Conservation (phyloP, 2,329 filamentous ascomycete genomes). For the Sarocladium brachiariae region DNA sequence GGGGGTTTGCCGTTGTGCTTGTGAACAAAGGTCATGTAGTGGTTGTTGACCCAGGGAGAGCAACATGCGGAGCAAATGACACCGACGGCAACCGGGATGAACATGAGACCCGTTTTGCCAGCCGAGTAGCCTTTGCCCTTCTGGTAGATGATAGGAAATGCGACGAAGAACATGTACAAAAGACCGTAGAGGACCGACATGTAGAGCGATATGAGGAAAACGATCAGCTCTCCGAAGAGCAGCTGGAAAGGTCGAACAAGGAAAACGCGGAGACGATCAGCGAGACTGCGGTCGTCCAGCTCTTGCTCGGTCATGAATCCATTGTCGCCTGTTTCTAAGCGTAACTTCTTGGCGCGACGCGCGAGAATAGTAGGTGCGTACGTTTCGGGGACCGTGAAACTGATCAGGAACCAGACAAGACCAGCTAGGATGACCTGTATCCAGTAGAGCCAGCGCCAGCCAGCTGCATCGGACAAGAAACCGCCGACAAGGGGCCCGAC, state of each 20-base stretch:
- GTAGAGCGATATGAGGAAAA: constrained; percentile 76
- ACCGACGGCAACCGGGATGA: constrained; percentile 74
- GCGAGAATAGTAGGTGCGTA: constrained; percentile 75
- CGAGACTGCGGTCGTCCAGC: constrained; percentile 62
- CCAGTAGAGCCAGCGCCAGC: constrained; percentile 85
- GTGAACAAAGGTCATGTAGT: constrained; percentile 60
- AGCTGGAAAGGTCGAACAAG: constrained; percentile 79
- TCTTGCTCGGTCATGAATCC: constrained; percentile 75
- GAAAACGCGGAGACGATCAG: constrained; percentile 65
- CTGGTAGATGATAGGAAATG: constrained; percentile 65
- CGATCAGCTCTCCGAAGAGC: constrained; percentile 76
- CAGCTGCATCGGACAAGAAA: constrained; percentile 60
- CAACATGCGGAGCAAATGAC: constrained; percentile 61
- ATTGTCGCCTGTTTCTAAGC: constrained; percentile 58
- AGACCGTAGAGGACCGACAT: constrained; percentile 76
- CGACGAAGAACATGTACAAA: constrained; percentile 72
- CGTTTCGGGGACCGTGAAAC: constrained; percentile 85
- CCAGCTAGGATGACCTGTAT: constrained; percentile 72
- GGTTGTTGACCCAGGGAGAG: constrained; percentile 69
- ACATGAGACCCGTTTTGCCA: constrained; percentile 74
- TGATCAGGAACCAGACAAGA: constrained; percentile 66
- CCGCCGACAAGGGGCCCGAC: constrained; percentile 71
- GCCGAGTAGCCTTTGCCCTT: constrained; percentile 72
- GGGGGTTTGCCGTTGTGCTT: constrained; percentile 67
- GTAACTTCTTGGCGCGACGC: constrained; percentile 62